Conservation (phyloP, 345 rosid species). For the Dipteronia sinensis region DNA sequence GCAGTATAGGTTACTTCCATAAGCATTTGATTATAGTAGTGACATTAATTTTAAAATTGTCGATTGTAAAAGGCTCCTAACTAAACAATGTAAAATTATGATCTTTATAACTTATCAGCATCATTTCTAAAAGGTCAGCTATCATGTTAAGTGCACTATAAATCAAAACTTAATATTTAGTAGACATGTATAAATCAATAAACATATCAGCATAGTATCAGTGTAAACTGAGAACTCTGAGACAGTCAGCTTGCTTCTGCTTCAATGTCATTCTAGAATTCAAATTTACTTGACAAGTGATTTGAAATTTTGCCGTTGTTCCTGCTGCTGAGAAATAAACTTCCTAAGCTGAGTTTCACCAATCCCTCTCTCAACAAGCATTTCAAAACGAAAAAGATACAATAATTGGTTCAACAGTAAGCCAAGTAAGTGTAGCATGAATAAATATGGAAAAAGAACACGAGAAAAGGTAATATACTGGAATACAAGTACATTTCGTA, state of each 20-base stretch:
- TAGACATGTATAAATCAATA: neutral
- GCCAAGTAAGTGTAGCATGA: constrained; percentile 1
- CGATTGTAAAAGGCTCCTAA: neutral
- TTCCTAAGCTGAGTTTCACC: neutral
- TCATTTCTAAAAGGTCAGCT: neutral
- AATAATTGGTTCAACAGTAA: neutral
- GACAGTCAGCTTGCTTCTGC: neutral
- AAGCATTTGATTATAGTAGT: neutral
- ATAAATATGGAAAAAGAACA: neutral
- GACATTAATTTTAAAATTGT: neutral
- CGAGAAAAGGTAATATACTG: neutral
- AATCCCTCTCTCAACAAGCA: neutral
- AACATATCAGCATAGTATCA: neutral
- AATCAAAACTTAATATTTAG: neutral
- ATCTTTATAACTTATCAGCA: neutral
- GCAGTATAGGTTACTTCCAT: neutral
- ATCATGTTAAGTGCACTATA: neutral
- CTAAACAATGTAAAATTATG: neutral
- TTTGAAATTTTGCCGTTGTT: neutral
- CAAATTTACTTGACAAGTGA: neutral
- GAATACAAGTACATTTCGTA: neutral
- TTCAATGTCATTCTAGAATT: neutral
- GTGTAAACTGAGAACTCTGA: neutral
- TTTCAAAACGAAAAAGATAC: neutral
- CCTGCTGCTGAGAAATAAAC: neutral